Conservation (phyloP, 2,329 filamentous ascomycete genomes). For the Elsinoe arachidis region DNA sequence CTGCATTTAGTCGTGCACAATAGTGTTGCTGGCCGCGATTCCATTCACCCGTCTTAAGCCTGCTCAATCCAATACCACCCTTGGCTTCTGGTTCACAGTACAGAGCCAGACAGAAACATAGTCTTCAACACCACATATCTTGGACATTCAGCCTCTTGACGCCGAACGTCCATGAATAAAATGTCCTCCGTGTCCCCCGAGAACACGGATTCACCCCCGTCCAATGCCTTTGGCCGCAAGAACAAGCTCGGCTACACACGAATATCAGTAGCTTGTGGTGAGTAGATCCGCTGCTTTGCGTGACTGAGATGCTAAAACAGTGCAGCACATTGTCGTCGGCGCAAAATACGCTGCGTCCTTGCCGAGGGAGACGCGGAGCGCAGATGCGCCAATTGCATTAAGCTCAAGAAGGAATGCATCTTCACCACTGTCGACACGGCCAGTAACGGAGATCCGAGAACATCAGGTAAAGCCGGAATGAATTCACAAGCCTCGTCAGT, state of each 20-base stretch:
- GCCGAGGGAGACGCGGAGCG: constrained; percentile 63
- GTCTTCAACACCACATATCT: not conserved
- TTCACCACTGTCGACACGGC: constrained; percentile 74
- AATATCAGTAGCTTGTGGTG: constrained; percentile 91
- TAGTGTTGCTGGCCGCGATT: not conserved
- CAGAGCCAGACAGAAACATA: not conserved
- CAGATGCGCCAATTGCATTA: constrained; percentile 85
- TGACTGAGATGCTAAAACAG: not conserved
- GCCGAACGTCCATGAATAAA: not conserved
- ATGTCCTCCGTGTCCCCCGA: not conserved
- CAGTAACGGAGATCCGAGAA: constrained; percentile 50
- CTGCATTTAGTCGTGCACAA: not conserved
- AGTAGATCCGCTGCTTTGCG: constrained; percentile 36
- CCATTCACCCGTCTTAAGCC: not conserved
- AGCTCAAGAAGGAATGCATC: constrained; percentile 87
- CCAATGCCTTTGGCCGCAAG: constrained; percentile 29
- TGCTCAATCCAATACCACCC: not conserved
- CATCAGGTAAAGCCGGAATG: constrained; percentile 27
- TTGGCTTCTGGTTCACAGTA: constrained; percentile 2
- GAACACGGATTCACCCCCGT: not conserved
- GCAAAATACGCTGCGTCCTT: constrained; percentile 86
- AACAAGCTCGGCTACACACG: constrained; percentile 95
- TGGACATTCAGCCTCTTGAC: not conserved
- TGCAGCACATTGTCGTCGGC: constrained; percentile 71
- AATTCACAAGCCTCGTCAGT: constrained; percentile 16